Evolutionary conservation across 2,329 filamentous ascomycete genomes (phyloP), one percentile per base, ranked within the genome.

Genomic region (Cytospora chrysosperma): DNA sequence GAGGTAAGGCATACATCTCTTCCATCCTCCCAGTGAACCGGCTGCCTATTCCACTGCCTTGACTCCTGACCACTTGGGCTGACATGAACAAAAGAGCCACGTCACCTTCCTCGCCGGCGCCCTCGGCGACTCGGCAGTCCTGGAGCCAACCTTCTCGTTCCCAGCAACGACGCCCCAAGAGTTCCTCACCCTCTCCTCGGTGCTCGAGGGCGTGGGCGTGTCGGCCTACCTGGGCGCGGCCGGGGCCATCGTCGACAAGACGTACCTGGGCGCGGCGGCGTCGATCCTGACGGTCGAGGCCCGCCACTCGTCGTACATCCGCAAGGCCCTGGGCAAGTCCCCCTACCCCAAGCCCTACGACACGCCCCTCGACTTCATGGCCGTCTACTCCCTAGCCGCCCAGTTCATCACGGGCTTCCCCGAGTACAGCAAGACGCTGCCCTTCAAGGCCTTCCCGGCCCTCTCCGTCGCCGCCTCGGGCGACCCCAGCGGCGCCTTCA

Each of bases 271-370:
- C 0, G 82, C 81, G 4, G 87, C 87, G 1, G 87, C 83, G 28
- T 82, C 82, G 62, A 86, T 91, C 70, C 77, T 90, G 37, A 85
- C 85, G 32, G 82, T 88, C 62, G 87, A 90, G 70, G 81, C 87
- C 34, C 82, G 87, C 12, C 87, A 90, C 76, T 82, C 82, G 1
- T 77, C 88, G 4, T 88, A 87, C 76, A 77, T 89, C 67, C 84
- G 87, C 59, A 73, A 76, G 32, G 75, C 76, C 12, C 74, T 81
- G 21, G 73, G 76, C 56, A 71, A 85, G 69, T 73, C 74, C 5
- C 84, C 86, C 2, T 87, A 85, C 70, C 77, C 87, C 0, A 79
- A 85, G 67, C 75, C 86, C 9, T 88, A 87, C 67, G 87, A 89
- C 67, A 79, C 81, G 27, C 84, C 86, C 0, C 78, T 89, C 43